These are phyloP conservation scores for Fennellomyces sp. DNA, from an alignment of 371 early-diverging fungal species.

Conservation along the genomic window DNA sequence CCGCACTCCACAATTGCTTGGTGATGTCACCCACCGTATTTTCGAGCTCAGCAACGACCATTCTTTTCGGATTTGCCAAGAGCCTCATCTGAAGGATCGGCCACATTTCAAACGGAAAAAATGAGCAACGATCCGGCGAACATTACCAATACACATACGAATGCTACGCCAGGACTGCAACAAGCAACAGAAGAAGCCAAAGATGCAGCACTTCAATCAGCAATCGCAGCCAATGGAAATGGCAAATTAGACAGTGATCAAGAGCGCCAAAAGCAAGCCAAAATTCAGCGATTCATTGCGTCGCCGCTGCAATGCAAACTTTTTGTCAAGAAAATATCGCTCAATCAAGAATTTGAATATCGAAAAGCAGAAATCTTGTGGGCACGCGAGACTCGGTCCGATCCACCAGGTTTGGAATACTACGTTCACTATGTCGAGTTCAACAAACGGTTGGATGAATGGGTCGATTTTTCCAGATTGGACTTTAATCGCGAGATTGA, in stretches of 20 bases:
- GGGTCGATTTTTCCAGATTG: conserved; percentile 83
- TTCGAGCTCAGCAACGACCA: no score
- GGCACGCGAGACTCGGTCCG: conserved; percentile 62
- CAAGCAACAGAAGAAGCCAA: neutral
- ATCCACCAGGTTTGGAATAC: conserved; percentile 66
- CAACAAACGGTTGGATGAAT: conserved; percentile 99
- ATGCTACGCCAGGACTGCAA: neutral
- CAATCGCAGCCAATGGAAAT: neutral
- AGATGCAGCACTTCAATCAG: neutral
- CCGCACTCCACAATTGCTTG: no score
- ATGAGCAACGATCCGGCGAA: neutral
- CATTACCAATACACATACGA: neutral
- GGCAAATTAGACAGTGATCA: neutral
- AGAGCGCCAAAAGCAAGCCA: neutral
- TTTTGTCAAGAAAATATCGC: conserved; percentile 67
- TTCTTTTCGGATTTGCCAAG: no score
- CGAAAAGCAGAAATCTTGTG: conserved; percentile 94
- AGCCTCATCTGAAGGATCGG: no score
- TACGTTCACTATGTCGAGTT: conserved; percentile 99
- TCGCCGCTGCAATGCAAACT: conserved; percentile 68
- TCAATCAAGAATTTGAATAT: conserved; percentile 57
- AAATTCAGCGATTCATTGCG: conserved; percentile 24
- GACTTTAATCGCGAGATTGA: conserved; percentile 76
- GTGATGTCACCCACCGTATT: no score
- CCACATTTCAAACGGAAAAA: no score